Base-by-base conservation (phyloP, 2,329 filamentous ascomycete species). In the Colletotrichum agaves region DNA sequence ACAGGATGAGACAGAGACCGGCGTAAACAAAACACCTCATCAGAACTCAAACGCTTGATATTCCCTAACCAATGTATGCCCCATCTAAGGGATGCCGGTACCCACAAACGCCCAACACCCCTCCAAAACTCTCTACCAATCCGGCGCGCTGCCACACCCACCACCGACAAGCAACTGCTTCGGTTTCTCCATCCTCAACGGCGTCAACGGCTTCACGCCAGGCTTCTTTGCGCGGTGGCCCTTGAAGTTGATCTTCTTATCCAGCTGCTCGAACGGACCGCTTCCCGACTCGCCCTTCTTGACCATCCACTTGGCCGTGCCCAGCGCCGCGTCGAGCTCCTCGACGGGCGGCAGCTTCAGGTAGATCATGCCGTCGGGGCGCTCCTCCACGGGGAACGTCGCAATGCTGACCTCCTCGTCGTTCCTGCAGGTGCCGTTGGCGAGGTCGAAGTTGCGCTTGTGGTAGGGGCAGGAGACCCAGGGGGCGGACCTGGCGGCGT, bases 401-500 rank as follows among this genome's bases (percentile, higher is more conserved):
- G 93, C 93, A 73, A 97, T 94, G 72, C 90, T 93, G 71, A 96
- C 84, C 19, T 84, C 84, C 37, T 86, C 84, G 77, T 97, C 93
- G 75, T 91, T 95, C 59, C 85, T 87, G 79, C 94, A 97, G 17
- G 86, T 84, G 2, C 93, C 93, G 0, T 87, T 85, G 43, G 84
- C 85, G 47, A 97, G 88, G 75, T 93, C 89, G 77, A 91, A 97
- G 81, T 97, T 97, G 72, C 93, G 89, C 83, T 97, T 97, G 83
- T 97, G 94, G 78, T 91, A 89, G 0, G 94, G 94, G 75, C 93
- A 97, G 1, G 90, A 93, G 17, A 97, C 88, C 90, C 91, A 97
- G n/a, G 94, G 89, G 67, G 74, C 69, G 46, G 65, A 69, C 11
- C 63, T 69, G 27, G 67, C 63, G 17, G 79, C 76, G 39, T 81